Conservation (phyloP, 2,329 filamentous ascomycete genomes). For the Cordyceps sp. region DNA sequence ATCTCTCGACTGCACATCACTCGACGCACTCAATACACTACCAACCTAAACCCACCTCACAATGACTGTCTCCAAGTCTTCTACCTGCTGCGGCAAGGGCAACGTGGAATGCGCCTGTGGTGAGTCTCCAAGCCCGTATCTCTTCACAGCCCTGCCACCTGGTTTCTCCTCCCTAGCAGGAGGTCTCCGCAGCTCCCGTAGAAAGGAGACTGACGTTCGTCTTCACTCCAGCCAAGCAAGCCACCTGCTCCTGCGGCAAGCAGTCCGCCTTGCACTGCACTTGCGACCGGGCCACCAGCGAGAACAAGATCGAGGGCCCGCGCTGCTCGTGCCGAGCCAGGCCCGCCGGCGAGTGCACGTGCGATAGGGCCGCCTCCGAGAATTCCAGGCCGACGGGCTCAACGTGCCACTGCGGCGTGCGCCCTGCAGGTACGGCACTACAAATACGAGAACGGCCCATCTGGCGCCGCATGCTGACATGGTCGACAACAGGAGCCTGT, state of each 20-base stretch:
- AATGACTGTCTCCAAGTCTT: slow-evolving; percentile 20
- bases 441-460: background rate
- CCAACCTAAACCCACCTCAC: slow-evolving; percentile 4
- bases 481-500: slow-evolving; percentile 38
- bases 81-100: slow-evolving; percentile 41
- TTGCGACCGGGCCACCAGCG: slow-evolving; percentile 57
- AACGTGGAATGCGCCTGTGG: slow-evolving; percentile 37
- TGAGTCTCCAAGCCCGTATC: slow-evolving; percentile 26
- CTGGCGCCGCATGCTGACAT: background rate
- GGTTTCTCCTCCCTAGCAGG: too few relatives aligned
- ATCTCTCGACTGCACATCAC: background rate
- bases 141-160: too few relatives aligned
- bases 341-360: slow-evolving; percentile 67
- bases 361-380: slow-evolving; percentile 53
- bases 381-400: slow-evolving; percentile 44
- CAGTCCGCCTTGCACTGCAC: slow-evolving; percentile 73
- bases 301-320: slow-evolving; percentile 59
- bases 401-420: slow-evolving; percentile 62
- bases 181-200: too few relatives aligned
- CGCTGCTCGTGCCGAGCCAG: slow-evolving; percentile 74
- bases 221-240: slow-evolving; percentile 38
- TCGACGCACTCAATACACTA: background rate
- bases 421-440: slow-evolving; percentile 51
- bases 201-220: too few relatives aligned
- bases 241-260: slow-evolving; percentile 79